phyloP scores from a whole-genome alignment of 2,329 filamentous ascomycete species.

The Aspergillus uvarum region DNA sequence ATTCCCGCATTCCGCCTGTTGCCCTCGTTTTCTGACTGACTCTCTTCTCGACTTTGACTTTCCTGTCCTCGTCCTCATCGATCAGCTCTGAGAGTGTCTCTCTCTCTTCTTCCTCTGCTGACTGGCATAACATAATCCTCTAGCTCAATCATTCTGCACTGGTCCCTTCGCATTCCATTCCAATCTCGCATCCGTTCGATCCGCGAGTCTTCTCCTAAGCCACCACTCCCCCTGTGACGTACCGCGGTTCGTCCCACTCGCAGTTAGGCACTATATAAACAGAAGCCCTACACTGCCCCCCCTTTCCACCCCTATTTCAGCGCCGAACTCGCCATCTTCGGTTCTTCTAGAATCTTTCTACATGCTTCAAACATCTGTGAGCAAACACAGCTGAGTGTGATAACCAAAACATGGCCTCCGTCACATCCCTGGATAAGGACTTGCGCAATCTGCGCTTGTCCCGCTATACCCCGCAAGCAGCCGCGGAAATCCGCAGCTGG shows the following conservation, averaged over 20 bases:
- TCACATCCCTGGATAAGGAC: slow-evolving; percentile 91
- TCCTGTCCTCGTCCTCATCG: not conserved
- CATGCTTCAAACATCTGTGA: slow-evolving; percentile 3
- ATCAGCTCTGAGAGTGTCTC: not conserved
- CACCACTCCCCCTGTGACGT: slow-evolving; percentile 9
- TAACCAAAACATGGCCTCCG: slow-evolving; percentile 72
- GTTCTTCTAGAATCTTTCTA: slow-evolving; percentile 1
- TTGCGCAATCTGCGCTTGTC: slow-evolving; percentile 89
- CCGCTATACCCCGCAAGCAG: slow-evolving; percentile 87
- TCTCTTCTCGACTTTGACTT: not conserved
- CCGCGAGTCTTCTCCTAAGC: not conserved
- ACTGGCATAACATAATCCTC: not conserved
- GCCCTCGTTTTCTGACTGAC: not conserved
- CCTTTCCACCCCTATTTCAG: not conserved
- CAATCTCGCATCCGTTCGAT: not conserved
- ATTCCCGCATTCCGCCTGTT: not conserved
- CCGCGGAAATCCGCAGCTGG: slow-evolving; percentile 80
- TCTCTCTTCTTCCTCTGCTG: not conserved
- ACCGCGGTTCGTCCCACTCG: slow-evolving; percentile 13
- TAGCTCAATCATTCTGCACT: not conserved
- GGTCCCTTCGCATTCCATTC: slow-evolving; percentile 1
- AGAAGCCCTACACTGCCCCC: not conserved
- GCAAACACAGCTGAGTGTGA: not conserved
- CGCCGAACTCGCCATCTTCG: not conserved
- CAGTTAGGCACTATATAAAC: slow-evolving; percentile 6